Evolutionary conservation across 2,329 filamentous ascomycete genomes (phyloP).

Genomic region (Camptophora hylomeconis): DNA sequence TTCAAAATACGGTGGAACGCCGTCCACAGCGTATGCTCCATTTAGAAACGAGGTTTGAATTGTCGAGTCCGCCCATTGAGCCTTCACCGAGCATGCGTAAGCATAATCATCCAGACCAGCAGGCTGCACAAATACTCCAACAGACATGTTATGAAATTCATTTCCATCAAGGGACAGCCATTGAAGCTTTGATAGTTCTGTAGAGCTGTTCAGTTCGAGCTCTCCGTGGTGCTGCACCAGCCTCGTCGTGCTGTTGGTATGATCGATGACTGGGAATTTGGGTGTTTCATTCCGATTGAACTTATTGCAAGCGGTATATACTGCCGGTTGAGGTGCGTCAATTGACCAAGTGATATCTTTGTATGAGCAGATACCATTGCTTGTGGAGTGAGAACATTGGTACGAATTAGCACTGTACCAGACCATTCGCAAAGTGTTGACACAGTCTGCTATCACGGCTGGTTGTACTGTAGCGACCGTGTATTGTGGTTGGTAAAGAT

Average conservation of each 20-base stretch:
- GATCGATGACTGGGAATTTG: conserved; percentile 1
- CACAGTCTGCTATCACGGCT: conserved; percentile 5
- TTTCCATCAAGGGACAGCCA: conserved; percentile 5
- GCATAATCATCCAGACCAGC: conserved; percentile 6
- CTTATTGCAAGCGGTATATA: background rate
- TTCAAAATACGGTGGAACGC: conserved; percentile 1
- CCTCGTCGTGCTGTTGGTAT: too few relatives aligned
- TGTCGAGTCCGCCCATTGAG: conserved; percentile 8
- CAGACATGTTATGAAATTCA: conserved; percentile 7
- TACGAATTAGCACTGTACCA: conserved; percentile 1
- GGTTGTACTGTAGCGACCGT: conserved; percentile 6
- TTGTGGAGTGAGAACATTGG: background rate
- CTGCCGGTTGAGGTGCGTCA: background rate
- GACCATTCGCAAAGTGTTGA: conserved; percentile 2
- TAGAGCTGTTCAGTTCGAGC: background rate
- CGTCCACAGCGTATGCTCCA: conserved; percentile 1
- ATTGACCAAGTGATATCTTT: conserved; percentile 3
- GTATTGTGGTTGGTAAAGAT: conserved; percentile 1
- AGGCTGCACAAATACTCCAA: conserved; percentile 4
- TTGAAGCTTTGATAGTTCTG: background rate
- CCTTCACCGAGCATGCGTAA: conserved; percentile 13
- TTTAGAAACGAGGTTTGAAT: conserved; percentile 1
- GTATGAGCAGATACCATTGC: conserved; percentile 1
- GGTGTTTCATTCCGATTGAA: background rate
- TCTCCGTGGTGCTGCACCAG: background rate